A percentile compares a stretch with the other conserved stretches of the same genome.
Evolutionary conservation across 2,329 filamentous ascomycete genomes (phyloP).

Genomic region (Nemania sp.): DNA sequence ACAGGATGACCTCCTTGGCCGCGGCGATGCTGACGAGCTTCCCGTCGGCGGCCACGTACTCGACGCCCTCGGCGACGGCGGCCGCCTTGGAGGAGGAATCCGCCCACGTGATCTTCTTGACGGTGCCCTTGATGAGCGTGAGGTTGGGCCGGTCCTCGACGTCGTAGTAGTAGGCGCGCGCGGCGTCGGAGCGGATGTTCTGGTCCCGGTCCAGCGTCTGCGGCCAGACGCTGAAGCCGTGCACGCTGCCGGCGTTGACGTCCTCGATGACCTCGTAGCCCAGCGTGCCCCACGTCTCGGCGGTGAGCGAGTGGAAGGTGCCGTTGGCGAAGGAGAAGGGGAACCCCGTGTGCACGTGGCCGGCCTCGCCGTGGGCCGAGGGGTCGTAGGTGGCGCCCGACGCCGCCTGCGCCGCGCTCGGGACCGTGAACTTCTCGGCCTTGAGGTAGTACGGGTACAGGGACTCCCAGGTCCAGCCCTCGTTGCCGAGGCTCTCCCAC

Average conservation of each 20-base stretch:
- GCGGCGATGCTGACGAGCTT: slow-evolving; percentile 43
- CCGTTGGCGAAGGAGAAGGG: slow-evolving; percentile 42
- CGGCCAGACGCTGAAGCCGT: slow-evolving; percentile 46
- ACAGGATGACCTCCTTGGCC: slow-evolving; percentile 52
- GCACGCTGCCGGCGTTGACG: slow-evolving; percentile 45
- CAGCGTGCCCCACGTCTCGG: slow-evolving; percentile 42
- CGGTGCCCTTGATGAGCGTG: slow-evolving; percentile 46
- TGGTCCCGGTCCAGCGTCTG: slow-evolving; percentile 45
- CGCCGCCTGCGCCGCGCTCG: slow-evolving; percentile 41
- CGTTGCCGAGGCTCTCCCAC: slow-evolving; percentile 50
- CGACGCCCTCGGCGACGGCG: slow-evolving; percentile 42
- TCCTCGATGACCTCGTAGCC: slow-evolving; percentile 45
- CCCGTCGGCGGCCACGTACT: slow-evolving; percentile 45
- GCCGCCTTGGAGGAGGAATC: slow-evolving; percentile 17
- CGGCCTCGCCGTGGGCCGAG: slow-evolving; percentile 43
- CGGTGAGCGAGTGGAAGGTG: slow-evolving; percentile 37
- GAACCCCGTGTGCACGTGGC: slow-evolving; percentile 46
- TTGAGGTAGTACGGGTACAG: slow-evolving; percentile 54
- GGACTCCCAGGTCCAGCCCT: slow-evolving; percentile 51
- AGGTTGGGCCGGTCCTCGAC: slow-evolving; percentile 46
- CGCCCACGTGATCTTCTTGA: slow-evolving; percentile 40
- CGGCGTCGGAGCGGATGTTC: slow-evolving; percentile 48
- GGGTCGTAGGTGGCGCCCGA: slow-evolving; percentile 44
- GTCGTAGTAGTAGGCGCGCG: slow-evolving; percentile 48
- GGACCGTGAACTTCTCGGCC: slow-evolving; percentile 44